Evolutionary conservation across 2,329 filamentous ascomycete genomes (phyloP).

Genomic region (Fusarium sp.): DNA sequence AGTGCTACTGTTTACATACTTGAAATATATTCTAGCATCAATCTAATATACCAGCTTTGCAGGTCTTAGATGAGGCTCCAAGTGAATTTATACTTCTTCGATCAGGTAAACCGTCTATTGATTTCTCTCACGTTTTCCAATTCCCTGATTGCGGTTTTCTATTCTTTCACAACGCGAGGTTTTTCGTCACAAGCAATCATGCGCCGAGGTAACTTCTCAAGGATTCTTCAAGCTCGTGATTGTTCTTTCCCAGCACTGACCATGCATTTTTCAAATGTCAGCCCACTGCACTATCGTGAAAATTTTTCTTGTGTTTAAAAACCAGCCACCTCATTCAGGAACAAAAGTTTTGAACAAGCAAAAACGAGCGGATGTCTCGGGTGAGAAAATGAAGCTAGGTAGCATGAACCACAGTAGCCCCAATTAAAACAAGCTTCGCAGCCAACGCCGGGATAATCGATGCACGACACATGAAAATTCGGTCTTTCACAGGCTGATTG

Average conservation of each 20-base stretch:
- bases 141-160: too few relatives aligned
- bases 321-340: background rate
- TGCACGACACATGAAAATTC: background rate
- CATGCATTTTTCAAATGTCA: background rate
- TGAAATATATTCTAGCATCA: too few relatives aligned
- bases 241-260: background rate
- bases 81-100: too few relatives aligned
- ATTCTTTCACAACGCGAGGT: too few relatives aligned
- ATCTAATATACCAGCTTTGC: too few relatives aligned
- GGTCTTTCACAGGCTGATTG: slow-evolving; percentile 1
- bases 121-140: too few relatives aligned
- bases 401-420: slow-evolving; percentile 3
- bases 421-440: slow-evolving; percentile 23
- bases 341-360: background rate
- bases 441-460: background rate
- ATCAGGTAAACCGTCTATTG: too few relatives aligned
- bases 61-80: too few relatives aligned
- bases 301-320: background rate
- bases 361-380: slow-evolving; percentile 7
- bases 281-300: background rate
- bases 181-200: too few relatives aligned
- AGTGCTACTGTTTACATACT: too few relatives aligned
- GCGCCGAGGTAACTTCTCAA: too few relatives aligned
- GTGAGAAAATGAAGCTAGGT: background rate
- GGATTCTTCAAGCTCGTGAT: too few relatives aligned